Evolutionary conservation across 768 basidiomycete genomes (phyloP), one percentile per base, ranked within the genome.

Genomic region (Daedalea quercina): DNA sequence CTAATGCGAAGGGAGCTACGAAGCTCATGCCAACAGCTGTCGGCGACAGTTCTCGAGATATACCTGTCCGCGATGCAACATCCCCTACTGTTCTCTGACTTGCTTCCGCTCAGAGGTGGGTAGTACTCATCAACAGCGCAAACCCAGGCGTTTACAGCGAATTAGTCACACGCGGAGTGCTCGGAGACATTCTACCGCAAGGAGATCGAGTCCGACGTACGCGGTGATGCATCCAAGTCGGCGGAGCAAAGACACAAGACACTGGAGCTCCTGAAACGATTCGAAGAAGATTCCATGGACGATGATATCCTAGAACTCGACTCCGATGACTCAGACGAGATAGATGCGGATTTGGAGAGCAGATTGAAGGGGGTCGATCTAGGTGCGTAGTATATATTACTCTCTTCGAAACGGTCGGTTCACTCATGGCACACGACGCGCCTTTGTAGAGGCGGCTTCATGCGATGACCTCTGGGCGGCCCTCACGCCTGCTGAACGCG

Each of bases 151-250:
- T n/a, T n/a, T 11, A 50, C 20, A 51, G 23, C 35, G 9, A 15
- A 47, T 15, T 23, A 55, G 88, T 63, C 70, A 45, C 90, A 93
- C 66, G 71, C 75, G 2, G 76, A 79, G 65, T 93, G 90, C 70
- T 90, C 90, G 23, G 91, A 93, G 65, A 69, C 74, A 0, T 94
- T 94, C 65, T 92, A 91, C 67, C 81, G 81, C 57, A 82, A 81
- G 48, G 85, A 90, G 62, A 67, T 93, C 3, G 81, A 87, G 57
- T 66, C 67, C 1, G 81, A 85, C 44, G 84, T 90, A 50, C 75
- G 73, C 37, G 63, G 76, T 0, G 75, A 73, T 31, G 74, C 84
- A 3, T 77, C 81, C 3, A 81, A 77, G 60, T 72, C 76, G 2
- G 66, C 70, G 0, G 70, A 79, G 53, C 88, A 93, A 61, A 73